Evolutionary conservation across 495 filamentous ascomycete species (phyloP).

Genomic region (Aspergillus saccharolyticus): DNA sequence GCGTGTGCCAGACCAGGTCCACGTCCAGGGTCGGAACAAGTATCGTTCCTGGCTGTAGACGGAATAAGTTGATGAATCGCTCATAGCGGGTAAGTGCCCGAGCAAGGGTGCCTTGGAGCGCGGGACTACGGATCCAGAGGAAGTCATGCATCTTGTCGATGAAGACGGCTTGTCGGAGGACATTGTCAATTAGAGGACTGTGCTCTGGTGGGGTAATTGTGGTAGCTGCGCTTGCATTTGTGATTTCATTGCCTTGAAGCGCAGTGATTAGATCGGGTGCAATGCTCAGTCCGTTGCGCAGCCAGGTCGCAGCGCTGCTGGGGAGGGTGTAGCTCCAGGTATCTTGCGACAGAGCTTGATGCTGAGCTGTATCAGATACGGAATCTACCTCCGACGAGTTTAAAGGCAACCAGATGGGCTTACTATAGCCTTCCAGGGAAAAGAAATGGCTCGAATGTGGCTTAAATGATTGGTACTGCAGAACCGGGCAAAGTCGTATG

Average conservation of each 20-base stretch:
- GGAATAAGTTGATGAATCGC: constrained; percentile 7
- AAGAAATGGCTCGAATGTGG: constrained; percentile 5
- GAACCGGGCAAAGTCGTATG: constrained; percentile 10
- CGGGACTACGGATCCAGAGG: constrained; percentile 13
- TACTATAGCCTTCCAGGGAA: constrained; percentile 25
- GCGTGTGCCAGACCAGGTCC: constrained; percentile 14
- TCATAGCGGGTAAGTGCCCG: constrained; percentile 8
- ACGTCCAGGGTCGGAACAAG: constrained; percentile 12
- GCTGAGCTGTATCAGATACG: background rate
- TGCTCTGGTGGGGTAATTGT: background rate
- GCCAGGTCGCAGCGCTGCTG: background rate
- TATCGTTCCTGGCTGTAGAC: background rate
- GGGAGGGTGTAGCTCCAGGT: constrained; percentile 15
- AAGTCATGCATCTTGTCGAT: constrained; percentile 14
- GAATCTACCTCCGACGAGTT: background rate
- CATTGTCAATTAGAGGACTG: background rate
- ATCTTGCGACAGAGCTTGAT: constrained; percentile 7
- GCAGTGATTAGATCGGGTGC: constrained; percentile 5
- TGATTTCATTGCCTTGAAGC: background rate
- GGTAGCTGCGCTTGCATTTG: too few relatives aligned
- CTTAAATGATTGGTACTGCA: constrained; percentile 1
- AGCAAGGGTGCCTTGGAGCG: background rate
- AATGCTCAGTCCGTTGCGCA: background rate
- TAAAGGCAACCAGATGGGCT: background rate
- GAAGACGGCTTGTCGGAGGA: constrained; percentile 2